Conservation (phyloP, 371 early-diverging fungal genomes). For the Mucor lusitanicus region DNA sequence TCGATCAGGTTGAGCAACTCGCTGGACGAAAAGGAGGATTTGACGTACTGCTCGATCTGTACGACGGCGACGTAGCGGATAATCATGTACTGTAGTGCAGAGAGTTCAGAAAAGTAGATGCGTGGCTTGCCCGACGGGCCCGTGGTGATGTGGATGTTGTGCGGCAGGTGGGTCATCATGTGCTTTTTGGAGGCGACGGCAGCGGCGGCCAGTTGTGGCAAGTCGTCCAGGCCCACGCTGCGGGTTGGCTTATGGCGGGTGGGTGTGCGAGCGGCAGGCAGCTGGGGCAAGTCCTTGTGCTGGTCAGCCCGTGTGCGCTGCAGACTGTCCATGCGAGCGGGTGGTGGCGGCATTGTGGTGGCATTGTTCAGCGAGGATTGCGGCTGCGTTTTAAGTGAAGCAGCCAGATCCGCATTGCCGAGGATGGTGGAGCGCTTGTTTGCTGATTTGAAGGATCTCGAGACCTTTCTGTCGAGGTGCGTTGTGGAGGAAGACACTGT, state of each 20-base stretch:
- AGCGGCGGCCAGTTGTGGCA: slow-evolving; percentile 32
- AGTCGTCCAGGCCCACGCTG: slow-evolving; percentile 35
- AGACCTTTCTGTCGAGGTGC: slow-evolving; percentile 61
- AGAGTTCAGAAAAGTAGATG: slow-evolving; percentile 77
- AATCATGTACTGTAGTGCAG: slow-evolving; percentile 82
- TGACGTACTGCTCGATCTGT: slow-evolving; percentile 73
- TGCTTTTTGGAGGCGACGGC: slow-evolving; percentile 15
- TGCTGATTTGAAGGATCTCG: slow-evolving; percentile 61
- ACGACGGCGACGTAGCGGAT: slow-evolving; percentile 87
- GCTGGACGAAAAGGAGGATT: slow-evolving; percentile 58
- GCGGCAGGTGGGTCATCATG: background rate
- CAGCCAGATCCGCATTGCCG: slow-evolving; percentile 31
- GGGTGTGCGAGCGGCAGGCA: slow-evolving; percentile 7
- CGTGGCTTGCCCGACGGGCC: slow-evolving; percentile 25
- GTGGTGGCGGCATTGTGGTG: background rate
- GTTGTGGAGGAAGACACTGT: slow-evolving; percentile 50
- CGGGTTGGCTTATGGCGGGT: slow-evolving; percentile 22
- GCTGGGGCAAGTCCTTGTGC: slow-evolving; percentile 32
- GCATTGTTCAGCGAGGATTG: background rate
- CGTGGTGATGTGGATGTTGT: slow-evolving; percentile 17
- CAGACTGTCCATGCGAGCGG: slow-evolving; percentile 40
- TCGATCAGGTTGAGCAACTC: slow-evolving; percentile 75
- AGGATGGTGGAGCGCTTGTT: slow-evolving; percentile 52
- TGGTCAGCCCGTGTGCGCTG: slow-evolving; percentile 12
- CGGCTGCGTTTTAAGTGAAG: slow-evolving; percentile 11